These are phyloP conservation scores for Jimgerdemannia flammicorona DNA, from an alignment of 192 early-diverging fungal species.

Conservation along the genomic window DNA sequence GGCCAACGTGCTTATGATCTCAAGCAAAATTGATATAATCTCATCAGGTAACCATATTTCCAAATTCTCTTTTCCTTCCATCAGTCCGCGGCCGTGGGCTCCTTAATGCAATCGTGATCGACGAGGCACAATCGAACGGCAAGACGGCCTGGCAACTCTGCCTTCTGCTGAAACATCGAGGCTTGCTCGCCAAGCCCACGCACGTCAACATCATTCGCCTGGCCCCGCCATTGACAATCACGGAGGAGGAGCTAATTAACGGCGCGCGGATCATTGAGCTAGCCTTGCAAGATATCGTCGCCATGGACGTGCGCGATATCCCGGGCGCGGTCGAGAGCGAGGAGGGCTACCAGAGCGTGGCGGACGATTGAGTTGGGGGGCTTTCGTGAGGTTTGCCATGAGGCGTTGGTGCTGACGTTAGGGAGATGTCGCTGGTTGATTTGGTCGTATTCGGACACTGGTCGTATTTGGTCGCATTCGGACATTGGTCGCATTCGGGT, in stretches of 20 bases:
- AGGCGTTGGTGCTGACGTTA: too few relatives aligned
- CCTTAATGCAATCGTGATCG: conserved; percentile 95
- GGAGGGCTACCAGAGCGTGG: not conserved
- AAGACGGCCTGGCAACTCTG: conserved; percentile 99
- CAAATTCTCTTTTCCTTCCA: not conserved
- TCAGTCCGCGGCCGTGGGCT: conserved; percentile 89
- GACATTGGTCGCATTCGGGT: too few relatives aligned
- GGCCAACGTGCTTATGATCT: too few relatives aligned
- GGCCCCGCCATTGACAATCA: conserved; percentile 93
- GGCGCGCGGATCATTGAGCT: conserved; percentile 78
- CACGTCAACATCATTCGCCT: conserved; percentile 98
- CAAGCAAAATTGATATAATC: not conserved
- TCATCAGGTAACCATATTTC: not conserved
- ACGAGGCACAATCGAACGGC: conserved; percentile 66
- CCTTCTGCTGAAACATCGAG: conserved; percentile 86
- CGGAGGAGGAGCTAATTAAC: conserved; percentile 81
- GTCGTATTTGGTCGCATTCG: too few relatives aligned
- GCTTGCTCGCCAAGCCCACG: conserved; percentile 96
- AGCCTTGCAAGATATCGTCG: conserved; percentile 69
- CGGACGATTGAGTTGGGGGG: not conserved
- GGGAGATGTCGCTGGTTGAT: too few relatives aligned
- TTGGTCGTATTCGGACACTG: too few relatives aligned
- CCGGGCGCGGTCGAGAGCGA: conserved; percentile 36
- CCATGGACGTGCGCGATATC: conserved; percentile 55
- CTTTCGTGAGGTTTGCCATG: too few relatives aligned